Evolutionary conservation across 2,329 filamentous ascomycete species (phyloP).

Genomic region (Aureobasidium sp.): DNA sequence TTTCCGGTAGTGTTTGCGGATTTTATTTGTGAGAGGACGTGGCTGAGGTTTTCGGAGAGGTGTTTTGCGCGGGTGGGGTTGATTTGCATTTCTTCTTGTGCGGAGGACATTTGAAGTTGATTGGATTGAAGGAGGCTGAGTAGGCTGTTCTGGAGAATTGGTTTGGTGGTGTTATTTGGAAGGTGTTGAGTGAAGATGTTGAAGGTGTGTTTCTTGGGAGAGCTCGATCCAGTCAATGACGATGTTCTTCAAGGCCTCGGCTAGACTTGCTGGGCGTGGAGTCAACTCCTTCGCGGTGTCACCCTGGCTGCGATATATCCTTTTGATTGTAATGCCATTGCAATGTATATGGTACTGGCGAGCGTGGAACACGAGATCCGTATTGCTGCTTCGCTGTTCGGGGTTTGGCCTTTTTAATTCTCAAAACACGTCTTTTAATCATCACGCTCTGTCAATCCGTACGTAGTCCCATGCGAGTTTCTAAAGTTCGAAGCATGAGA

Average conservation of each 20-base stretch:
- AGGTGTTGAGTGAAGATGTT: background rate
- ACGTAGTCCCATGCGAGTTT: too few species aligned
- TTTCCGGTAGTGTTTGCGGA: conserved; percentile 30
- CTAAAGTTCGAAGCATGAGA: too few species aligned
- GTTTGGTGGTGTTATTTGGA: background rate
- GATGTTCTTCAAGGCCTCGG: background rate
- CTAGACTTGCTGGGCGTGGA: background rate
- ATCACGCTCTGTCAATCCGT: too few species aligned
- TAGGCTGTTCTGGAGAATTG: background rate
- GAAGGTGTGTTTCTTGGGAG: background rate
- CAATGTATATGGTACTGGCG: background rate
- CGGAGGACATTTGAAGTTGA: background rate
- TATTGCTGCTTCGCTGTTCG: too few species aligned
- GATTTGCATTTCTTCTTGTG: conserved; percentile 26
- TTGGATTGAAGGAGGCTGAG: background rate
- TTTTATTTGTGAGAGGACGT: conserved; percentile 36
- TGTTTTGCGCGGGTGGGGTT: conserved; percentile 40
- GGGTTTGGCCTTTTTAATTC: too few species aligned
- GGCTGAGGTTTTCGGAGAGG: conserved; percentile 39
- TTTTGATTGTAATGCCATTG: too few species aligned
- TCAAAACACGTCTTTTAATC: too few species aligned
- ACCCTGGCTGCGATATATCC: background rate
- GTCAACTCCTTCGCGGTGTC: background rate
- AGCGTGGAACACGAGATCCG: too few species aligned
- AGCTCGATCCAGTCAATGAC: background rate